Percentiles rank a stretch among this genome's conserved stretches.
Conservation (phyloP, 148 eudicot genomes). For the Amaranthus palmeri region DNA sequence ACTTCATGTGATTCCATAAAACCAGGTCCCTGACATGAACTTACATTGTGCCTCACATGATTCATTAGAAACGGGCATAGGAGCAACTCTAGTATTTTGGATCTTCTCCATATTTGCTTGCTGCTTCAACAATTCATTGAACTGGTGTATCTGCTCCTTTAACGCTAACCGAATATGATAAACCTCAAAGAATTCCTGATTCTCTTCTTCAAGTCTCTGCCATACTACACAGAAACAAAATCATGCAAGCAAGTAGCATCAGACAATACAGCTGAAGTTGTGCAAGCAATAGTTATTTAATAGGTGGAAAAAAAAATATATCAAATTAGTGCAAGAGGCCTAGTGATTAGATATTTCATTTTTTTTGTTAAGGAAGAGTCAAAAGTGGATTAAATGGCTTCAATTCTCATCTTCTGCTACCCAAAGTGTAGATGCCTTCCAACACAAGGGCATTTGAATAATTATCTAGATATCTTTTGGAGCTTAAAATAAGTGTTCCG, state of each 20-base stretch:
- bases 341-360: not conserved
- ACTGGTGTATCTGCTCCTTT: conserved; percentile 64
- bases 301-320: not conserved
- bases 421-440: not conserved
- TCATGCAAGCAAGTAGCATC: not conserved
- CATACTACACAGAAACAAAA: conserved; percentile 51
- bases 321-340: not conserved
- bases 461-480: not conserved
- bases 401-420: not conserved
- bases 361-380: not conserved
- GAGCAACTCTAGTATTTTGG: conserved; percentile 42
- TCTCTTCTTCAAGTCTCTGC: conserved; percentile 89
- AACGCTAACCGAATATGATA: conserved; percentile 70
- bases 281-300: not conserved
- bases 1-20: not conserved
- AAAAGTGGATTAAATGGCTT: not conserved
- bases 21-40: conserved; percentile 15
- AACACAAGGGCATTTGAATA: no score
- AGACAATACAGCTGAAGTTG: not conserved
- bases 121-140: conserved; percentile 66
- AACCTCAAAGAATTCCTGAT: conserved; percentile 83
- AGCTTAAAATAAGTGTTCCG: not conserved
- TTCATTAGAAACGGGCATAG: conserved; percentile 56
- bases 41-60: conserved; percentile 60
- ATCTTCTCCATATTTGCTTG: conserved; percentile 63